These are phyloP conservation scores for Ceratonia siliqua DNA, from an alignment of 306 rosid genomes.

Conservation along the genomic window DNA sequence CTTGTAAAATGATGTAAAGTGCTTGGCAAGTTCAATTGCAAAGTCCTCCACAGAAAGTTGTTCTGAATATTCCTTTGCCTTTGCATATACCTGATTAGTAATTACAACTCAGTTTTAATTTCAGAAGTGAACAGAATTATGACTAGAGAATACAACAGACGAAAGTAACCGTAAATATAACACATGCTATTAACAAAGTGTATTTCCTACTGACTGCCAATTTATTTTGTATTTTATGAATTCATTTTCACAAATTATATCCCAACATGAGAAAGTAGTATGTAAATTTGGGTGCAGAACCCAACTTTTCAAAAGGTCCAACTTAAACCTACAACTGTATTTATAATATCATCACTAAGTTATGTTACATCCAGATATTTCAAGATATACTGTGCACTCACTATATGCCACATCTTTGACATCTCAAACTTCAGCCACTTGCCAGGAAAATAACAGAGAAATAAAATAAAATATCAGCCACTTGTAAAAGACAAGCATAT, in stretches of 20 bases:
- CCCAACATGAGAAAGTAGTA: conserved; percentile 9
- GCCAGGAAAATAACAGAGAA: not conserved
- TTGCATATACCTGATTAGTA: conserved; percentile 83
- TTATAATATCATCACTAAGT: not conserved
- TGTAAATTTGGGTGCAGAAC: not conserved
- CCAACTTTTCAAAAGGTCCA: not conserved
- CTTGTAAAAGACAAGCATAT: not conserved
- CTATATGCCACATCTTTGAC: not conserved
- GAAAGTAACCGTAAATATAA: not conserved
- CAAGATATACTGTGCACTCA: not conserved
- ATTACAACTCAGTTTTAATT: conserved; percentile 22
- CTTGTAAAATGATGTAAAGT: conserved; percentile 71
- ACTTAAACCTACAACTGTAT: not conserved
- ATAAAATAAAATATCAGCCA: not conserved
- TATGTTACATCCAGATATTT: conserved; percentile 17
- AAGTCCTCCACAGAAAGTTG: conserved; percentile 76
- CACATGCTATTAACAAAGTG: not conserved
- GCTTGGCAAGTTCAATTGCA: conserved; percentile 83
- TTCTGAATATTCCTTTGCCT: conserved; percentile 81
- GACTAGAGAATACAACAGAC: conserved; percentile 7
- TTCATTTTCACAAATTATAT: conserved; percentile 5
- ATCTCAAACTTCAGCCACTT: not conserved
- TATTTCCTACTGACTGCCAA: not conserved
- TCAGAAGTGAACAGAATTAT: conserved; percentile 14
- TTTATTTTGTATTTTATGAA: conserved; percentile 16